Conservation (phyloP, 225 moss, liverwort and hornwort species). For the Neckera pumila region DNA sequence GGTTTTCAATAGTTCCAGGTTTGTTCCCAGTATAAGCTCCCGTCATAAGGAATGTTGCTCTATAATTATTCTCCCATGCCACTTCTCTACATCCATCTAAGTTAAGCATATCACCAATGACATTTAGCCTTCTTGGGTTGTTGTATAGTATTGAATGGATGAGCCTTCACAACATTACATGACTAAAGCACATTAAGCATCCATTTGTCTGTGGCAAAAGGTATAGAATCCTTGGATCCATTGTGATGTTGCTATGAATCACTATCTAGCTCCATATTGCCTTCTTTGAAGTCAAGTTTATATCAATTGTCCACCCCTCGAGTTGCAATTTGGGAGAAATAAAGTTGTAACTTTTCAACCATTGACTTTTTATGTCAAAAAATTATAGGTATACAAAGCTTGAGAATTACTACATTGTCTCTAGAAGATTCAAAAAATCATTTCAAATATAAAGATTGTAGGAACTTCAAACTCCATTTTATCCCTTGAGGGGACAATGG, state of each 20-base stretch:
- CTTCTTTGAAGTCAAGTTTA: neutral
- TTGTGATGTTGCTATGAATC: neutral
- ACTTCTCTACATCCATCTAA: neutral
- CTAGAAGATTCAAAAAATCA: neutral
- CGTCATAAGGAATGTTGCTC: neutral
- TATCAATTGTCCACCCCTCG: fast-evolving
- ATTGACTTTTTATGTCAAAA: neutral
- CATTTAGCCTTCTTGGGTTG: neutral
- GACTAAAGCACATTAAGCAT: too few relatives aligned
- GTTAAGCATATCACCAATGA: neutral
- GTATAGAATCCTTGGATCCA: too few relatives aligned
- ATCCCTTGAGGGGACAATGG: neutral
- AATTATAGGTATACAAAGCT: too few relatives aligned
- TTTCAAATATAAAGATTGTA: neutral
- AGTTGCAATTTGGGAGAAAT: neutral
- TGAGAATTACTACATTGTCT: too few relatives aligned
- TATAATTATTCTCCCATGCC: too few relatives aligned
- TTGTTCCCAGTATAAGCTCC: neutral
- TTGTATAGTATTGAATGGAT: too few relatives aligned
- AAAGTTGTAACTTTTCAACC: neutral
- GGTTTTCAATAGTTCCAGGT: fast-evolving
- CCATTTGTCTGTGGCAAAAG: too few relatives aligned
- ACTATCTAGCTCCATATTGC: neutral
- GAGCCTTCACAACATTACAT: too few relatives aligned
- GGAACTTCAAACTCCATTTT: neutral